phyloP scores from a whole-genome alignment of 495 filamentous ascomycete genomes.

The Elaphomyces granulatus region DNA sequence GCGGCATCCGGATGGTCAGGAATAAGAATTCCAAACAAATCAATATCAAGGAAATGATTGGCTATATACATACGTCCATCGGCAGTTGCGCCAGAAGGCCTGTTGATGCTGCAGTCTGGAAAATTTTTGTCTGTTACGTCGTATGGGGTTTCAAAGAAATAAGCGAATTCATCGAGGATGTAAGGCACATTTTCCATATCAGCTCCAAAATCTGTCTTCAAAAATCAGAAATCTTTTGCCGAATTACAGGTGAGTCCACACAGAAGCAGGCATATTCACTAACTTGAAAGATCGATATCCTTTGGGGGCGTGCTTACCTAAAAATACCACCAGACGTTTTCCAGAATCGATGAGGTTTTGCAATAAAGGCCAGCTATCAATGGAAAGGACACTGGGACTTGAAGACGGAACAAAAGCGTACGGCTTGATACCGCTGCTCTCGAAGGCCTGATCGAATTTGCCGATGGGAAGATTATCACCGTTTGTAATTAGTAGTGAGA shows the following conservation, averaged over 20 bases:
- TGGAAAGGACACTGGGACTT: slow-evolving; percentile 13
- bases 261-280: too few relatives aligned
- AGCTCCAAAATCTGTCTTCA: slow-evolving; percentile 33
- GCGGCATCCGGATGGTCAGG: slow-evolving; percentile 39
- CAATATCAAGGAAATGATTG: slow-evolving; percentile 34
- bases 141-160: slow-evolving; percentile 60
- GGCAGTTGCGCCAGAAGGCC: slow-evolving; percentile 35
- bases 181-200: slow-evolving; percentile 36
- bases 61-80: slow-evolving; percentile 40
- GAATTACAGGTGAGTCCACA: too few relatives aligned
- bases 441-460: slow-evolving; percentile 40
- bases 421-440: slow-evolving; percentile 35
- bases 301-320: slow-evolving; percentile 25
- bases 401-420: slow-evolving; percentile 42
- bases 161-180: slow-evolving; percentile 53
- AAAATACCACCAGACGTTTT: slow-evolving; percentile 47
- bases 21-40: slow-evolving; percentile 34
- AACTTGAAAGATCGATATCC: too few relatives aligned
- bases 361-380: slow-evolving; percentile 48
- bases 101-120: slow-evolving; percentile 44
- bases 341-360: slow-evolving; percentile 42
- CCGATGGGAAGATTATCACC: slow-evolving; percentile 37
- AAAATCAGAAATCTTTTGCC: too few relatives aligned
- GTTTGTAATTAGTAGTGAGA: slow-evolving; percentile 58
- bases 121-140: slow-evolving; percentile 38